phyloP scores from a whole-genome alignment of 805 yeast genomes.

The Lipomyces lipofer region DNA sequence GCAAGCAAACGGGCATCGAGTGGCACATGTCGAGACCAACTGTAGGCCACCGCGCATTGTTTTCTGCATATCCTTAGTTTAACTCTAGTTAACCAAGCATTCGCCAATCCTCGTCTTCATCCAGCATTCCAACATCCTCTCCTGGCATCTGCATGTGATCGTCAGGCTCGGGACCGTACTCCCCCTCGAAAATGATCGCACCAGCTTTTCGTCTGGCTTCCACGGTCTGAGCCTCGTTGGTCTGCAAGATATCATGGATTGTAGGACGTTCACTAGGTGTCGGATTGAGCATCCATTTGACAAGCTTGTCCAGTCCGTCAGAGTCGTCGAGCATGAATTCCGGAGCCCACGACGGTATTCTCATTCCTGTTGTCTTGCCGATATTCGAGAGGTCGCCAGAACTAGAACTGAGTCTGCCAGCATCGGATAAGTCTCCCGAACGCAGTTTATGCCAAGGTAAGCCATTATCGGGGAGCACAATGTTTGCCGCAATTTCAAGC shows the following conservation, averaged over 20 bases:
- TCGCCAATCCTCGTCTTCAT: constrained; percentile 34
- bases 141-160: not conserved
- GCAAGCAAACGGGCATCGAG: too few relatives aligned
- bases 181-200: constrained; percentile 93
- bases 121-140: constrained; percentile 21
- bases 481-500: constrained; percentile 94
- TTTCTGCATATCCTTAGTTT: too few relatives aligned
- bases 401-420: constrained; percentile 42
- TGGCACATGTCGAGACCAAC: too few relatives aligned
- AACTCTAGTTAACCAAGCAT: too few relatives aligned
- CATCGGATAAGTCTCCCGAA: constrained; percentile 93
- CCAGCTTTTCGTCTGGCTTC: constrained; percentile 84
- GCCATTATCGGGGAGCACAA: constrained; percentile 92
- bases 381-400: constrained; percentile 58
- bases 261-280: constrained; percentile 79
- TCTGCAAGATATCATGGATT: constrained; percentile 65
- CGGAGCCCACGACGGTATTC: constrained; percentile 81
- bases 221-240: constrained; percentile 73
- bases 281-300: constrained; percentile 87
- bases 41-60: too few relatives aligned
- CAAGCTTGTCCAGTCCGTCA: constrained; percentile 67
- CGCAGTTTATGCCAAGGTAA: constrained; percentile 94
- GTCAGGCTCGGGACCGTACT: constrained; percentile 79
- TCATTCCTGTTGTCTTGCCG: constrained; percentile 15
- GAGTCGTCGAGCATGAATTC: constrained; percentile 72